These are phyloP conservation scores for Blyttiomyces sp. DNA, from an alignment of 371 early-diverging fungal species.

Conservation along the genomic window DNA sequence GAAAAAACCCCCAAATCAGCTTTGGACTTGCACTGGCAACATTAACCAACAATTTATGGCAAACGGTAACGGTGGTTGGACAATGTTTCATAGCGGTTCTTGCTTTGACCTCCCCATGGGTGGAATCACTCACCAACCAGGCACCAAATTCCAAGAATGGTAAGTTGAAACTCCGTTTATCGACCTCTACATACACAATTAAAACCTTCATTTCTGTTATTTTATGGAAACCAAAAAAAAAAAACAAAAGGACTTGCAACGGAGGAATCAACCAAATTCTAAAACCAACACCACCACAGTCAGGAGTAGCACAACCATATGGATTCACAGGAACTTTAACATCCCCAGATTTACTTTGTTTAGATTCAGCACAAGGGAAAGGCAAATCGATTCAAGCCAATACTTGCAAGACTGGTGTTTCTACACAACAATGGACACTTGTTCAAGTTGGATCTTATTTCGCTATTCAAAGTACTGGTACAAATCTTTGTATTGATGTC, in stretches of 20 bases:
- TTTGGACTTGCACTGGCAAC: conserved; percentile 9
- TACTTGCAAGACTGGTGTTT: conserved; percentile 1
- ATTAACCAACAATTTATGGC: conserved; percentile 4
- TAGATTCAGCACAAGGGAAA: not conserved
- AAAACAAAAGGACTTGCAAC: conserved; percentile 8
- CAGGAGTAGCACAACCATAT: conserved; percentile 1
- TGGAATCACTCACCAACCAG: conserved; percentile 4
- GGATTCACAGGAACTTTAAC: not conserved
- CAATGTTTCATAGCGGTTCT: conserved; percentile 4
- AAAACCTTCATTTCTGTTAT: no score
- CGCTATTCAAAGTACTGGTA: conserved; percentile 1
- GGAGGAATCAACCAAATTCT: not conserved
- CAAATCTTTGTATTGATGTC: conserved; percentile 5
- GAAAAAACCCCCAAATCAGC: not conserved
- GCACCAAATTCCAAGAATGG: conserved; percentile 4
- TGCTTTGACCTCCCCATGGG: conserved; percentile 7
- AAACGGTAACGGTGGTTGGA: not conserved
- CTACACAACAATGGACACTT: conserved; percentile 8
- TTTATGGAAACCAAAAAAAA: not conserved
- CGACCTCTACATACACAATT: no score
- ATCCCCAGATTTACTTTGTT: not conserved
- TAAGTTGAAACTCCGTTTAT: no score
- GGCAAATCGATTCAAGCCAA: not conserved
- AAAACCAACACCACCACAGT: not conserved
- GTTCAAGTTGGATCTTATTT: not conserved